Percentiles rank a stretch among this genome's conserved stretches.
Evolutionary conservation across 2,329 filamentous ascomycete species (phyloP).

Genomic region (Dactylellina haptotyla): DNA sequence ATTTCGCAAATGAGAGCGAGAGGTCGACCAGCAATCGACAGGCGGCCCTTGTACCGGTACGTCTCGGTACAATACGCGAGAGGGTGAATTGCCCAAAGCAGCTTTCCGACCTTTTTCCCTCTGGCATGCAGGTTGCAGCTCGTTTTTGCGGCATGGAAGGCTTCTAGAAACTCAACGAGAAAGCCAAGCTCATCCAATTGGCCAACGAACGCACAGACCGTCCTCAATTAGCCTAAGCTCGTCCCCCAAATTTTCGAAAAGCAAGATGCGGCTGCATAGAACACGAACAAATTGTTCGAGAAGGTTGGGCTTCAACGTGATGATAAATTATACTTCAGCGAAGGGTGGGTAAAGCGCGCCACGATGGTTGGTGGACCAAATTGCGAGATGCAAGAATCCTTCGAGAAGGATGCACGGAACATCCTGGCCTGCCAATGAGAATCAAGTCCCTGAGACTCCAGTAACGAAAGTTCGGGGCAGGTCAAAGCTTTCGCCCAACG

Average conservation of each 20-base stretch:
- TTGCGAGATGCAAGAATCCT: conserved; percentile 42
- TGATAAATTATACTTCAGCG: conserved; percentile 42
- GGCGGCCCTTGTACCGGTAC: conserved; percentile 54
- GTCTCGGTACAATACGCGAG: conserved; percentile 55
- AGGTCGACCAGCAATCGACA: conserved; percentile 33
- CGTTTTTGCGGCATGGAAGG: conserved; percentile 42
- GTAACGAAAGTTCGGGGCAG: background rate
- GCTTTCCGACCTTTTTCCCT: conserved; percentile 34
- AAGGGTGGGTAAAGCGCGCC: conserved; percentile 38
- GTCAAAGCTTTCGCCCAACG: conserved; percentile 41
- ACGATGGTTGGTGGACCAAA: conserved; percentile 20
- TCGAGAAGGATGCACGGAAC: conserved; percentile 54
- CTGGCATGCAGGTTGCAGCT: conserved; percentile 35
- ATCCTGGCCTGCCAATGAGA: conserved; percentile 25
- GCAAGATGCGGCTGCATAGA: conserved; percentile 50
- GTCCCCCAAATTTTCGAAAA: conserved; percentile 24
- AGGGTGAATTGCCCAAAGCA: conserved; percentile 52
- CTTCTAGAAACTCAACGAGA: conserved; percentile 47
- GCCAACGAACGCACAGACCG: conserved; percentile 30
- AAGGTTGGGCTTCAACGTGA: conserved; percentile 36
- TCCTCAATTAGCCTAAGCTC: conserved; percentile 45
- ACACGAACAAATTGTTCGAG: conserved; percentile 49
- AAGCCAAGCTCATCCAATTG: conserved; percentile 36
- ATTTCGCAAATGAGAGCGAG: conserved; percentile 47
- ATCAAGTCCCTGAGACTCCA: conserved; percentile 8